Base-by-base conservation (phyloP, 225 moss, liverwort and hornwort species). In the Rhytidiadelphus loreus region DNA sequence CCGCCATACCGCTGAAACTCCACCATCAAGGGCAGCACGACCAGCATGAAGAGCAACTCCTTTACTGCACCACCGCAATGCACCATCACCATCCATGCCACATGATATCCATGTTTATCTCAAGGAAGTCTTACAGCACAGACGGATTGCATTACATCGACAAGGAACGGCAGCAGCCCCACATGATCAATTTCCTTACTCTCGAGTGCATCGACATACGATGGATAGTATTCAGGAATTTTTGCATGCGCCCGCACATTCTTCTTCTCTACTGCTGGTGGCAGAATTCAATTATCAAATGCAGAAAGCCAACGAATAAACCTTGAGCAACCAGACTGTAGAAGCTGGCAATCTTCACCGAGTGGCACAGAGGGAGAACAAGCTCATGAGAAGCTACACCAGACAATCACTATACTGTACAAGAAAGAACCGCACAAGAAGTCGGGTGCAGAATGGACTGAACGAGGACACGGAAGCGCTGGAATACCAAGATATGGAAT, bases 11-110 rank as follows among this genome's bases (percentile, higher is more conserved):
- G 94, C 97, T 88, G 91, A 91, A 70, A 97, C 80, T 85, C 96
- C 96, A 90, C 95, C 95, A 87, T 98, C 93, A 60, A 98, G 92
- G 85, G 97, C 95, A 66, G 97, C 98, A 79, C 97, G 94, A 86
- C 93, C 97, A 68, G 96, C 96, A 89, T 90, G 90, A 82, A 98
- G 90, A 35, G 96, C 98, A 87, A 93, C 87, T 41, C 90, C 94
- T 90, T 95, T 88, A 87, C 96, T 97, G 94, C 91, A 92, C 87
- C 81, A 83, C 32, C 80, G 71, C 58, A 41, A 41, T 58, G 58
- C 78, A 79, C 10, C 58, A 58, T 44, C 84, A 44, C 59, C 35
- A 59, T 59, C 43, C 79, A 87, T 57, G 60, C 82, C 75, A 82
- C 75, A 46, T 55, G 62, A 80, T 44, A 60, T 84, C 56, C 84